phyloP scores from a whole-genome alignment of 345 rosid species.

The Eucalyptus brandiana region DNA sequence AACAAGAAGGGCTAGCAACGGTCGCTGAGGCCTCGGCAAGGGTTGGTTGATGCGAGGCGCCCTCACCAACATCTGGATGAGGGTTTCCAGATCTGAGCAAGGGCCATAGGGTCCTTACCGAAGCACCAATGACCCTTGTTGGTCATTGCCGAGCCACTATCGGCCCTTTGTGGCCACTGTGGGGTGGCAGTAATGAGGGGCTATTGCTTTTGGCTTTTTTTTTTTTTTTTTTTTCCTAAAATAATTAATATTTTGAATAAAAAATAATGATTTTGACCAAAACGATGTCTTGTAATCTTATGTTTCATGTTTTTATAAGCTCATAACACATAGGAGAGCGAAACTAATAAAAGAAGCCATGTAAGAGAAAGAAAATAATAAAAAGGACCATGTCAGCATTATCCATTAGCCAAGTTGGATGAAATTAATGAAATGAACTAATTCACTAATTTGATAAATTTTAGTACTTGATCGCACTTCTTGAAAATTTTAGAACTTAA shows the following conservation, averaged over 20 bases:
- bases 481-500: accelerated
- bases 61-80: not conserved
- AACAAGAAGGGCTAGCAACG: not conserved
- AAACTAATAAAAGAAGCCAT: not conserved
- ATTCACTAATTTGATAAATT: not conserved
- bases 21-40: not conserved
- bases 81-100: not conserved
- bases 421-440: not conserved
- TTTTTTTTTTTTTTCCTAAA: not conserved
- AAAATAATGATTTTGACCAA: not conserved
- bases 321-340: not conserved
- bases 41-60: not conserved
- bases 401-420: not conserved
- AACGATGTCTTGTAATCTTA: not conserved
- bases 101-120: not conserved
- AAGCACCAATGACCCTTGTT: not conserved
- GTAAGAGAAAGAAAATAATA: not conserved
- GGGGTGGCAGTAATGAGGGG: not conserved
- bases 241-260: too few relatives aligned
- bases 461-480: not conserved
- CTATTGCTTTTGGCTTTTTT: not conserved
- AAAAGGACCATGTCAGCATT: not conserved
- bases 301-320: not conserved
- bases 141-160: not conserved
- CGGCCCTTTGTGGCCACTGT: not conserved